phyloP scores from a whole-genome alignment of 1,139 yeast species.

The Blastobotrys niveus region DNA sequence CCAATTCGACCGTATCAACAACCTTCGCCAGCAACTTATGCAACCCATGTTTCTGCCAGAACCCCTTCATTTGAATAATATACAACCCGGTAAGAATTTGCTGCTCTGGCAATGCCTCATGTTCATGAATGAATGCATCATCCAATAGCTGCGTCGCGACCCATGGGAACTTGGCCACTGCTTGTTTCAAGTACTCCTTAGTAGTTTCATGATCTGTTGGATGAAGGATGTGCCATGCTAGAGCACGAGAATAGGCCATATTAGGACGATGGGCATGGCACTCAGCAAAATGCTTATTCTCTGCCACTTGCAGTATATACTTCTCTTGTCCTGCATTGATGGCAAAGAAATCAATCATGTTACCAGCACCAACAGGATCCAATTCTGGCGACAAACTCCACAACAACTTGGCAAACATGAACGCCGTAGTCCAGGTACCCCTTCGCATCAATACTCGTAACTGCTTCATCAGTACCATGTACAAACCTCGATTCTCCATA shows the following conservation, averaged over 20 bases:
- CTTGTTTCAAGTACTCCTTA: conserved; percentile 41
- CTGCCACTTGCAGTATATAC: conserved; percentile 51
- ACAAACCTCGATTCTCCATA: conserved; percentile 71
- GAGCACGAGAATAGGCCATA: conserved; percentile 57
- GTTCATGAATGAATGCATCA: conserved; percentile 5
- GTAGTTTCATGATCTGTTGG: conserved; percentile 39
- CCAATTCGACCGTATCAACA: conserved; percentile 14
- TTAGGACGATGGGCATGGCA: conserved; percentile 61
- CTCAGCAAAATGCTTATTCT: conserved; percentile 20
- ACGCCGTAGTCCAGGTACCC: conserved; percentile 72
- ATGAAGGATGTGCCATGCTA: conserved; percentile 45
- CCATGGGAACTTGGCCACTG: conserved; percentile 55
- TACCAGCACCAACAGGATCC: conserved; percentile 81
- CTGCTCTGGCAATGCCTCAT: conserved; percentile 10
- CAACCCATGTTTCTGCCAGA: conserved; percentile 25
- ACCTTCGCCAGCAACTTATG: conserved; percentile 17
- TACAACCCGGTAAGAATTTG: conserved; percentile 22
- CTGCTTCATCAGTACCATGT: conserved; percentile 66
- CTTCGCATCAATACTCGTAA: conserved; percentile 67
- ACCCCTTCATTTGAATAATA: conserved; percentile 23
- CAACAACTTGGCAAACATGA: conserved; percentile 64
- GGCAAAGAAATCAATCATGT: conserved; percentile 76
- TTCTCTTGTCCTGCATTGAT: conserved; percentile 59
- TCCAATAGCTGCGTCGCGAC: conserved; percentile 47
- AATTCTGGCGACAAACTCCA: conserved; percentile 67